phyloP scores from a whole-genome alignment of 2,329 filamentous ascomycete species.

The Ophiosphaerella narmari region DNA sequence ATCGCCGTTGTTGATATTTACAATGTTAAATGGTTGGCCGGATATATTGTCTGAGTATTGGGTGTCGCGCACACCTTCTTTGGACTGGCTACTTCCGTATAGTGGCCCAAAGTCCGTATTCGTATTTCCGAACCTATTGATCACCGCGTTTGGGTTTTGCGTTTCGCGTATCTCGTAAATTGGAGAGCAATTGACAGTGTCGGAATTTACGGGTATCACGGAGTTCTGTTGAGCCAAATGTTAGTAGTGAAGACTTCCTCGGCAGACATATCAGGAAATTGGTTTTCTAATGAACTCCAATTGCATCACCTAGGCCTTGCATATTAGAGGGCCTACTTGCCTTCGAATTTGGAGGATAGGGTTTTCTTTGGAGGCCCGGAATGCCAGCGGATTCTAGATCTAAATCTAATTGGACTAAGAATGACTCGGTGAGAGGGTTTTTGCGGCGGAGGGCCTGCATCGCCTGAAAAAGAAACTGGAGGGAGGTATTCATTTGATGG shows the following conservation, averaged over 20 bases:
- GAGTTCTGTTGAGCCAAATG: constrained; percentile 12
- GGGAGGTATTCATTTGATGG: constrained; percentile 73
- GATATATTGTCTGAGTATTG: constrained; percentile 13
- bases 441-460: constrained; percentile 88
- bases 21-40: constrained; percentile 31
- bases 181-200: constrained; percentile 36
- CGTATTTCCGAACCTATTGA: constrained; percentile 34
- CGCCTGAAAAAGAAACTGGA: constrained; percentile 88
- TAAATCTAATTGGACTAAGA: constrained; percentile 89
- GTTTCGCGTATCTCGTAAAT: constrained; percentile 43
- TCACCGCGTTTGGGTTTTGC: constrained; percentile 27
- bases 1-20: constrained; percentile 25
- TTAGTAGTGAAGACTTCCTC: constrained; percentile 23
- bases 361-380: constrained; percentile 49
- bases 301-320: constrained; percentile 7
- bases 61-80: constrained; percentile 2
- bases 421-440: constrained; percentile 92
- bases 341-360: constrained; percentile 40
- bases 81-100: not conserved
- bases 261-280: not conserved
- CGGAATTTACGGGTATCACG: constrained; percentile 27
- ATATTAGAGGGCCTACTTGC: constrained; percentile 8
- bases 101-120: not conserved
- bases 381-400: constrained; percentile 78
- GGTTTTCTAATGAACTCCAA: not conserved